Evolutionary conservation across 208 protist species (phyloP), one percentile per base, ranked within the genome.

Genomic region (Crithidia sp.): DNA sequence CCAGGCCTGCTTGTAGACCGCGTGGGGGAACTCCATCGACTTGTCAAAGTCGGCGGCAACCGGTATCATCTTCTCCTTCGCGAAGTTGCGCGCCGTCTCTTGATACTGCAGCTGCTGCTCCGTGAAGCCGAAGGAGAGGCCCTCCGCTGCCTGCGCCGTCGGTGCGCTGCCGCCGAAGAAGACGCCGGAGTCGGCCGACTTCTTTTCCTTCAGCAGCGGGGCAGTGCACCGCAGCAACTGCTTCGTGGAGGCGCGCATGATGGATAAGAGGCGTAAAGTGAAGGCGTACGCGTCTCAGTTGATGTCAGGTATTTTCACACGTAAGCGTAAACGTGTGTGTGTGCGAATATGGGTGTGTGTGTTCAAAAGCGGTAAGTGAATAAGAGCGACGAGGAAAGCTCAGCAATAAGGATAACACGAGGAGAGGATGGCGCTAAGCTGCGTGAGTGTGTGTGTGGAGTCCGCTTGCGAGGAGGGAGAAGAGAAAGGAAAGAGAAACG

Each of bases 1-100:
- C 86, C 87, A 94, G 12, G 89, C 89, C 80, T 95, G 77, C 67
- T 90, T 86, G 84, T 96, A 95, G 39, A 95, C 59, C 3, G 84
- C 81, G 28, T 88, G 73, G 0, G 90, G 90, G 77, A 83, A 96
- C 74, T 87, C 77, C 84, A 89, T 91, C 16, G 85, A 85, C 56
- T 75, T 50, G 77, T 96, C 92, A 68, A 82, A 82, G 58, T 97
- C 67, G 7, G 91, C 86, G 17, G 93, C 94, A 1, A 72, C 59
- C 2, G 91, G 91, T 13, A 90, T 84, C 56, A 98, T 94, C 44
- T 75, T 72, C 39, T 98, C 90, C 39, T 66, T 78, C n/a, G 85
- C 79, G 67, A 98, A 97, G 60, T 77, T 84, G 41, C 86, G 85
- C 3, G 95, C 93, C 37, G 84, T 74, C 40, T 95, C 84, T 77